Base-by-base conservation (phyloP, 2,329 filamentous ascomycete species). In the Sclerotinia minor region DNA sequence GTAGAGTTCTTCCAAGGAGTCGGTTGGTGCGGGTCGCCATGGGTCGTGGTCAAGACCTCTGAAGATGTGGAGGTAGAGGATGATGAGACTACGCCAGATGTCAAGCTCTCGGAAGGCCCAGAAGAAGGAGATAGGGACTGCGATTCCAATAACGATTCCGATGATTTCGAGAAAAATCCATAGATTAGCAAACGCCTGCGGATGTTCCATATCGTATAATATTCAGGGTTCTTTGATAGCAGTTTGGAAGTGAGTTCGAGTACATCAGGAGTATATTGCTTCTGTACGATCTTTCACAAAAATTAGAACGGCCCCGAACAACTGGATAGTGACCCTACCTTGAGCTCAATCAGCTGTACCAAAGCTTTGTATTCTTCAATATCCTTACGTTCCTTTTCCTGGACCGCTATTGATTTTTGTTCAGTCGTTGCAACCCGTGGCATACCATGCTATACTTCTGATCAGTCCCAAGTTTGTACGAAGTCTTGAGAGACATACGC, bases 121-220 rank as follows among this genome's bases (percentile, higher is more conserved):
- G 78, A 84, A 79, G 80, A 72, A 85, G 69, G 86, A 82, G 74
- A 81, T 79, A 75, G 85, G 81, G 64, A 83, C 82, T 72, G 85
- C 84, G 78, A 87, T 80, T 74, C 82, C 80, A 75, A 85, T 72
- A 78, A 84, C 75, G 79, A 81, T 82, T 73, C 77, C 78, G 78
- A 83, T 24, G 75, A 80, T 83, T 75, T 83, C 80, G 82, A 87
- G 74, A 86, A 85, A 79, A 81, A 84, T 75, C 76, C 75, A 82
- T 81, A 84, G 69, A 80, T 85, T 83, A 89, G 82, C 80, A 86
- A 89, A 75, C 85, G 85, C 75, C 95, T 89, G 77, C 95, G 89
- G 81, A 89, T 86, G 83, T 96, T 96, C 92, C 92, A 96, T 84
- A 92, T 85, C 67, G 92, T 94, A 81, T 95, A 95, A 82, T 94